These are phyloP conservation scores for Medicago lupulina DNA, from an alignment of 306 rosid species.

Conservation along the genomic window DNA sequence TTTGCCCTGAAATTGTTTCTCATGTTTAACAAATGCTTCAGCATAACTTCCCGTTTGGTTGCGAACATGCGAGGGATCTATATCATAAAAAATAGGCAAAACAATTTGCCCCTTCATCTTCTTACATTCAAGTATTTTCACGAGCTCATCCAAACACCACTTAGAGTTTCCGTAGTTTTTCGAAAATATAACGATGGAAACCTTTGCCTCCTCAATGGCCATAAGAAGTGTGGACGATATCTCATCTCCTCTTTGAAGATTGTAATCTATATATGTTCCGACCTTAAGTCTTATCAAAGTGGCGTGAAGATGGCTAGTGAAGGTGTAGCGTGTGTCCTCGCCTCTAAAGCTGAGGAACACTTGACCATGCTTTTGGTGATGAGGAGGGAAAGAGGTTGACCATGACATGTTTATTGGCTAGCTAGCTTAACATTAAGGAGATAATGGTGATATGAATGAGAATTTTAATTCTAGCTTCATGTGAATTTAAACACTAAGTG, in stretches of 20 bases:
- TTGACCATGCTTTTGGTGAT: slow-evolving; percentile 20
- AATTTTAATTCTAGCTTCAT: too few relatives aligned
- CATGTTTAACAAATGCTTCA: slow-evolving; percentile 21
- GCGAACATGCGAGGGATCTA: slow-evolving; percentile 23
- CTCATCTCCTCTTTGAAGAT: slow-evolving; percentile 35
- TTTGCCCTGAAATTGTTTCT: background rate
- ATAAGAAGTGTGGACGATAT: slow-evolving; percentile 12
- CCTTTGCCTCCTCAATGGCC: slow-evolving; percentile 35
- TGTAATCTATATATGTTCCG: slow-evolving; percentile 31
- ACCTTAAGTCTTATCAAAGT: slow-evolving; percentile 22
- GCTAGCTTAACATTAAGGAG: too few relatives aligned
- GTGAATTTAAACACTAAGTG: too few relatives aligned
- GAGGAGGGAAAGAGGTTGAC: background rate
- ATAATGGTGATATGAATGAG: too few relatives aligned
- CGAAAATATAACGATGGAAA: slow-evolving; percentile 30
- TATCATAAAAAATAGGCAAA: slow-evolving; percentile 32
- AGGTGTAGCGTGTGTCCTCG: slow-evolving; percentile 37
- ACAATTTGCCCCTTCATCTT: slow-evolving; percentile 16
- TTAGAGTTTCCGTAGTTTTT: slow-evolving; percentile 31
- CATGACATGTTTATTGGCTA: slow-evolving; percentile 2
- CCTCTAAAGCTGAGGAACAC: slow-evolving; percentile 42
- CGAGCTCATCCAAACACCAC: slow-evolving; percentile 39
- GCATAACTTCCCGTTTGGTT: slow-evolving; percentile 26
- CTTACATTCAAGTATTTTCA: slow-evolving; percentile 23
- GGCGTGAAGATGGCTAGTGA: slow-evolving; percentile 41